Conservation (phyloP, 75 land plant genomes). For the Selaginella tamariscina region DNA sequence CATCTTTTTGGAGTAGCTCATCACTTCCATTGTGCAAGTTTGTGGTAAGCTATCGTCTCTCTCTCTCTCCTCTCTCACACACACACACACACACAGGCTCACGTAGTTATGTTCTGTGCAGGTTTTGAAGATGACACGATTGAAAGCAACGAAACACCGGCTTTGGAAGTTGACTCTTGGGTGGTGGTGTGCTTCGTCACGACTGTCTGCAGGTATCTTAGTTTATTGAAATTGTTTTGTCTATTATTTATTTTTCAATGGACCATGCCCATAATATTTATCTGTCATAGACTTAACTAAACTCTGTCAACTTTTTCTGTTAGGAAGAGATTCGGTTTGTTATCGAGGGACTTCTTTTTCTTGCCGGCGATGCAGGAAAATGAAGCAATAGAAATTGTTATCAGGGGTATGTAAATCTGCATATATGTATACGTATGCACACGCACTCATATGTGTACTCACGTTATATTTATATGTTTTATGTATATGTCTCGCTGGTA, state of each 20-base stretch:
- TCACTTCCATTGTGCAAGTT: conserved; percentile 46
- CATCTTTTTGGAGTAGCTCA: conserved; percentile 49
- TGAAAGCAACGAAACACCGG: conserved; percentile 53
- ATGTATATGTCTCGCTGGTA: no score
- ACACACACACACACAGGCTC: not conserved
- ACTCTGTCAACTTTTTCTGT: conserved; percentile 11
- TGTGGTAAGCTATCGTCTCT: no score
- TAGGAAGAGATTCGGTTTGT: conserved; percentile 91
- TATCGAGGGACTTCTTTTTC: conserved; percentile 76
- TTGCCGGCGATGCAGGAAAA: conserved; percentile 70
- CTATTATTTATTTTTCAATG: no score
- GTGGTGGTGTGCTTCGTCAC: conserved; percentile 79
- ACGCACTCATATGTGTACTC: no score
- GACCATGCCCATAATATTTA: no score
- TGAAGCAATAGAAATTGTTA: conserved; percentile 87
- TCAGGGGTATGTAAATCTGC: conserved; percentile 39
- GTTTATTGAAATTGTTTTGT: no score
- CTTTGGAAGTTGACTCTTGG: conserved; percentile 87
- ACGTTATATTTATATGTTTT: no score
- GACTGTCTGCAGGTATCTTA: conserved; percentile 59
- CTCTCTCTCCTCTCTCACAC: no score
- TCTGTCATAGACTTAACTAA: not conserved
- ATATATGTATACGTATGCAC: no score
- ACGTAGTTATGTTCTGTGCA: conserved; percentile 6
- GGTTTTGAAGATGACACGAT: conserved; percentile 47